A percentile compares a stretch with the other conserved stretches of the same genome.
phyloP scores from a whole-genome alignment of 495 filamentous ascomycete genomes.

The Niebla homalea region DNA sequence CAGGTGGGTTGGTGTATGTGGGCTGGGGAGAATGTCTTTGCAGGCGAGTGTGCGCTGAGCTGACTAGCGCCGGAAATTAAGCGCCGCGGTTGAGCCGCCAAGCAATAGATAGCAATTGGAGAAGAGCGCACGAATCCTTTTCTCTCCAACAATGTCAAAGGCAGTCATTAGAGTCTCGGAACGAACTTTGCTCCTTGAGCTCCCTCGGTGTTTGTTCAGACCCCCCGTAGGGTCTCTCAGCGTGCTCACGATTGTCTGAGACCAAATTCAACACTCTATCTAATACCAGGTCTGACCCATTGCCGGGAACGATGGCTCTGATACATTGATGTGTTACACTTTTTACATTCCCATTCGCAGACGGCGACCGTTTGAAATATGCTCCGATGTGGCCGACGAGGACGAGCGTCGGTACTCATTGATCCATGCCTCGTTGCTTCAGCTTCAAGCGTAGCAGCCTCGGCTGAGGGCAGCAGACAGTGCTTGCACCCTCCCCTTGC shows the following conservation, averaged over 20 bases:
- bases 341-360: background rate
- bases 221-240: constrained; percentile 59
- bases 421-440: constrained; percentile 49
- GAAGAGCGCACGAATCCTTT: constrained; percentile 22
- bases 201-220: constrained; percentile 86
- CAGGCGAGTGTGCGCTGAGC: background rate
- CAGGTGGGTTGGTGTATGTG: background rate
- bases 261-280: constrained; percentile 55
- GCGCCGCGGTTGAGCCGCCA: background rate
- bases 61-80: background rate
- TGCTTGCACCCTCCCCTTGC: constrained; percentile 62
- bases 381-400: no score
- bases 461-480: constrained; percentile 76
- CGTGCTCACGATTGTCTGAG: constrained; percentile 99
- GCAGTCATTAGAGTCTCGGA: constrained; percentile 99
- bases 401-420: no score
- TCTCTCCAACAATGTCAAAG: constrained; percentile 73
- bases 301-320: constrained; percentile 39
- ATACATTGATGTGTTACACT: constrained; percentile 38
- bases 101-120: background rate
- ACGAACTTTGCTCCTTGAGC: constrained; percentile 43
- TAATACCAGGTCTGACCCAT: constrained; percentile 48
- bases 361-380: no score
- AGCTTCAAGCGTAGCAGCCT: constrained; percentile 70
- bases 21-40: background rate